Percentiles rank a stretch among this genome's conserved stretches.
These are phyloP conservation scores for Saccharomyces hybrid DNA, from an alignment of 1,139 yeast species.

Conservation along the genomic window DNA sequence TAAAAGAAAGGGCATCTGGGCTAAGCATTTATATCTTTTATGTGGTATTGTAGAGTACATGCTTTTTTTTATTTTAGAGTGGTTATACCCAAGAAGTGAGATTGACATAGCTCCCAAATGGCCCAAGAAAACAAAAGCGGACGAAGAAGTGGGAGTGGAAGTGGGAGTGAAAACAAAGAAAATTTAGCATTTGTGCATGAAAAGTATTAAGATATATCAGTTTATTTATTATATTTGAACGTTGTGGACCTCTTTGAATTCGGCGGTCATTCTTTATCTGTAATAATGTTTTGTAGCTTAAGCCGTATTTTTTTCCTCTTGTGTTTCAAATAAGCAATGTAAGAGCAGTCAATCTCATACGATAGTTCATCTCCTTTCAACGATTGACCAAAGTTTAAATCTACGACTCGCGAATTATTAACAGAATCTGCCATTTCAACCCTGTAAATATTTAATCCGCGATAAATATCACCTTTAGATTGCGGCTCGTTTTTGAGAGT, in stretches of 20 bases:
- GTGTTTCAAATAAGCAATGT: background rate
- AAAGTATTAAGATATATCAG: background rate
- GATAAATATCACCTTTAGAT: background rate
- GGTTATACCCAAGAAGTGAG: constrained; percentile 55
- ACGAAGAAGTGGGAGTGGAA: background rate
- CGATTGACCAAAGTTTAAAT: background rate
- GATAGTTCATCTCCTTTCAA: background rate
- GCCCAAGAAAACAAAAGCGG: constrained; percentile 38
- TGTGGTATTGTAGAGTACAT: constrained; percentile 75
- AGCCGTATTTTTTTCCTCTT: background rate
- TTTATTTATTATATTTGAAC: background rate
- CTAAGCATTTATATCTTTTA: constrained; percentile 72
- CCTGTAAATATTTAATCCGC: background rate
- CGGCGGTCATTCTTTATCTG: background rate
- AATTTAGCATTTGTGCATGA: too few relatives aligned
- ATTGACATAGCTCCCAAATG: constrained; percentile 77
- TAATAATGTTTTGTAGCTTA: background rate
- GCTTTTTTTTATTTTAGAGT: constrained; percentile 54
- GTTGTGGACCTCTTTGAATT: background rate
- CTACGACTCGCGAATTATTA: background rate
- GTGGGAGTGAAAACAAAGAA: background rate
- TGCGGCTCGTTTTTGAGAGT: background rate
- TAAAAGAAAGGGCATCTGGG: constrained; percentile 65
- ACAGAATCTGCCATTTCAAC: background rate
- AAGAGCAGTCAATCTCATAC: background rate